Base-by-base conservation (phyloP, 1,139 yeast genomes). In the Blastobotrys niveus region DNA sequence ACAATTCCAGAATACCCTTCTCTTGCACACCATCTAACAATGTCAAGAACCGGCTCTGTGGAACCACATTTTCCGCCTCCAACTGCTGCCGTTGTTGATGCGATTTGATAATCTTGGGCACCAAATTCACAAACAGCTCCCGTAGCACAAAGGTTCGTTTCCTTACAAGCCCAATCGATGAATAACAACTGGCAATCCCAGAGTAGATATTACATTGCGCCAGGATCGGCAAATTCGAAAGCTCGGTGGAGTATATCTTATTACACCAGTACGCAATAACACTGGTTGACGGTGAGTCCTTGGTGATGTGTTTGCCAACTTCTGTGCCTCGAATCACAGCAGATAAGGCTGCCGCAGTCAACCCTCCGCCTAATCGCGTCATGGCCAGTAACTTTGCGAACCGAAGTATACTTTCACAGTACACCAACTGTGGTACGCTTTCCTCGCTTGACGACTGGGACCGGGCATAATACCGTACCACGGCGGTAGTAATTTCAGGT, bases 351-450 rank as follows among this genome's bases (percentile, higher is more conserved):
- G 60, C 61, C 0, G 64, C 55, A 34, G 72, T 70, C 53, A 80
- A 64, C 3, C 74, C 79, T 10, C 74, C 71, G 4, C 80, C 79
- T 5, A 73, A 60, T 48, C 73, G 72, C 5, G 80, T 65, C 9
- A 72, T 63, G 1, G 82, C 72, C 73, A 84, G 73, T 45, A 85
- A 72, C 48, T 77, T 79, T 25, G 82, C 66, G 40, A 74, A 74
- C 45, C 96, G 71, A 33, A 88, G 56, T 3, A 83, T 68, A 3
- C 82, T 72, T 52, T 87, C 96, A 36, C 85, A 79, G 53, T 80
- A 84, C 0, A 88, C 89, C 2, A 83, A 64, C 51, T 82, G 91
- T 0, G 97, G 97, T 0, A 83, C 89, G 54, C 77, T 77, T 53
- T 89, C 95, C 49, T 81, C 88, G 14, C 74, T 70, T 46, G 77